Percentiles rank a stretch among this genome's conserved stretches.
phyloP scores from a whole-genome alignment of 1,139 yeast species.

The Candida sp. region DNA sequence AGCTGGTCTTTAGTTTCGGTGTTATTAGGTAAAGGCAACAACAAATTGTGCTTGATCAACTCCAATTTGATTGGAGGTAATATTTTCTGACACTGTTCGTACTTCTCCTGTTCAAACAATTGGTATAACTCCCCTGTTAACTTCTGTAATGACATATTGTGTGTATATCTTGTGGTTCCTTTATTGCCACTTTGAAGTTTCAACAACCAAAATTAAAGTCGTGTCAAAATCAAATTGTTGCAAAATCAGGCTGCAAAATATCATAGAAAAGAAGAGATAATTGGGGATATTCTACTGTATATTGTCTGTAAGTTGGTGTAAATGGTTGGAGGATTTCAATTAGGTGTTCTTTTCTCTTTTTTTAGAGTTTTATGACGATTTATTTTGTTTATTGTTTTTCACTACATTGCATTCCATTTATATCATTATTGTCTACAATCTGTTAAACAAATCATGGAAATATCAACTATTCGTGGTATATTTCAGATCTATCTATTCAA shows the following conservation, averaged over 20 bases:
- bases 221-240: not conserved
- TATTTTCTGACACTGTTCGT: constrained; percentile 54
- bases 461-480: too few relatives aligned
- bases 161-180: not conserved
- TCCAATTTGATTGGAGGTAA: constrained; percentile 75
- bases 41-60: constrained; percentile 70
- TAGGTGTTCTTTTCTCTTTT: too few relatives aligned
- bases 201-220: not conserved
- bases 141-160: constrained; percentile 41
- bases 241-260: not conserved
- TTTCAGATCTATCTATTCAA: too few relatives aligned
- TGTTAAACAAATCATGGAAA: too few relatives aligned
- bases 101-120: constrained; percentile 60
- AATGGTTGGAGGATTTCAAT: too few relatives aligned
- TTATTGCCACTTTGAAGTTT: constrained; percentile 2
- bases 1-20: constrained; percentile 40
- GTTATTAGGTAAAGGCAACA: constrained; percentile 59
- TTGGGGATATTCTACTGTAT: too few relatives aligned
- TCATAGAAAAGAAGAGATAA: too few relatives aligned
- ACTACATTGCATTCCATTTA: too few relatives aligned
- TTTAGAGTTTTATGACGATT: too few relatives aligned
- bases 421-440: too few relatives aligned
- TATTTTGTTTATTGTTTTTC: too few relatives aligned
- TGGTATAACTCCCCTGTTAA: constrained; percentile 66
- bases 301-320: too few relatives aligned